Conservation (phyloP, 805 yeast genomes). For the Peterozyma toletana region DNA sequence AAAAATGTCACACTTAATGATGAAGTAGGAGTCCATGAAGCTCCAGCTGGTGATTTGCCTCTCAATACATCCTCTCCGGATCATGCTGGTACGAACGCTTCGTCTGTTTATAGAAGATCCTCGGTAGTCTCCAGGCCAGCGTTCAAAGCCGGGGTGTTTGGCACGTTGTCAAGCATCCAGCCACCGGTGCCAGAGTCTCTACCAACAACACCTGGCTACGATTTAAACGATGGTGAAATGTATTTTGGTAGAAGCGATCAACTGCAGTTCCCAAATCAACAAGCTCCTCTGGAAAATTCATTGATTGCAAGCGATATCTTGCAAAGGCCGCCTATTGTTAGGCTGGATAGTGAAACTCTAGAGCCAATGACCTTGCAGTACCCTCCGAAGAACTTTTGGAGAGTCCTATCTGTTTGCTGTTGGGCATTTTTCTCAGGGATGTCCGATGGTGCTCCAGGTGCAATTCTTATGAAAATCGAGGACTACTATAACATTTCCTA, state of each 20-base stretch:
- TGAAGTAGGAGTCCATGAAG: too few relatives aligned
- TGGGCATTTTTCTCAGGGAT: constrained; percentile 38
- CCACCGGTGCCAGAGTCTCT: constrained; percentile 32
- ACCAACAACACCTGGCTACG: constrained; percentile 34
- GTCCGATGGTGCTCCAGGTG: constrained; percentile 55
- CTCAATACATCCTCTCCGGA: too few relatives aligned
- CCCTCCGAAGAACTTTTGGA: constrained; percentile 35
- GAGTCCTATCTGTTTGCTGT: constrained; percentile 30
- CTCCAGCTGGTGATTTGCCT: too few relatives aligned
- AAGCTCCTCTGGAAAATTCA: constrained; percentile 1
- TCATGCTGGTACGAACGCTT: not conserved
- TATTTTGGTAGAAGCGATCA: not conserved
- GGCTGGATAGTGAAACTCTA: not conserved
- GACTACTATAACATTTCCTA: constrained; percentile 37
- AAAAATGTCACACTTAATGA: too few relatives aligned
- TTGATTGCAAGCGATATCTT: not conserved
- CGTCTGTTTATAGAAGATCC: constrained; percentile 3
- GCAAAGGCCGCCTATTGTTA: not conserved
- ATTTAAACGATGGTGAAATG: constrained; percentile 11
- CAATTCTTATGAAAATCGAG: constrained; percentile 50
- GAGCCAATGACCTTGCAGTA: constrained; percentile 29
- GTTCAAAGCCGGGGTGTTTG: constrained; percentile 2
- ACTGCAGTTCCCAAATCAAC: constrained; percentile 12
- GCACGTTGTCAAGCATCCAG: constrained; percentile 16
- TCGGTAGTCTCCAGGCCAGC: not conserved